Evolutionary conservation across 2,329 filamentous ascomycete genomes (phyloP).

Genomic region (Geosmithia putterillii): DNA sequence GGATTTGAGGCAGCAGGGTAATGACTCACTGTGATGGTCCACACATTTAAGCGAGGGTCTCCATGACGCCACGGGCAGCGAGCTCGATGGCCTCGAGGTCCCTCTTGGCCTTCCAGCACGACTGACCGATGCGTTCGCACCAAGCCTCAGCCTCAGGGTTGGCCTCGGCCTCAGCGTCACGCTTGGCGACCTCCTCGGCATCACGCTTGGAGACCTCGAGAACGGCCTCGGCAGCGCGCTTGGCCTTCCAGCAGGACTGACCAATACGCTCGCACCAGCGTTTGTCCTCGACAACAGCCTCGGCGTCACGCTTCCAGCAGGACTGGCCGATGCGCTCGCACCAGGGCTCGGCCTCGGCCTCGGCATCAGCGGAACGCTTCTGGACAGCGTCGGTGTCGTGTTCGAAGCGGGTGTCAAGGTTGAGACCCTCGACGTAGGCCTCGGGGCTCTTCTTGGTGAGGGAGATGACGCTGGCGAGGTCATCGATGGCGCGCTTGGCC

Average conservation of each 20-base stretch:
- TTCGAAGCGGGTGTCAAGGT: slow-evolving; percentile 12
- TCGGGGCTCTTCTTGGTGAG: slow-evolving; percentile 11
- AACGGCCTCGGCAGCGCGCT: slow-evolving; percentile 23
- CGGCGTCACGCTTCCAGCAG: slow-evolving; percentile 26
- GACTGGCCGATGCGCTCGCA: slow-evolving; percentile 22
- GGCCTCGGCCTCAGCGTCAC: slow-evolving; percentile 25
- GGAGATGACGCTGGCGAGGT: slow-evolving; percentile 23
- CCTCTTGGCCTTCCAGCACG: slow-evolving; percentile 18
- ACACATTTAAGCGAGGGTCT: slow-evolving; percentile 1
- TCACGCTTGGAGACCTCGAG: slow-evolving; percentile 20
- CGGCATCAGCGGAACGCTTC: slow-evolving; percentile 20
- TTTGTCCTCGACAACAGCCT: slow-evolving; percentile 13
- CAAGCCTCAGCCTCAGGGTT: slow-evolving; percentile 12
- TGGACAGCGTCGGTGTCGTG: slow-evolving; percentile 19
- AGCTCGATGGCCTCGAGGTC: slow-evolving; percentile 9
- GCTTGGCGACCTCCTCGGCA: slow-evolving; percentile 15
- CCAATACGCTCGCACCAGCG: slow-evolving; percentile 23
- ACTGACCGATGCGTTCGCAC: slow-evolving; percentile 11
- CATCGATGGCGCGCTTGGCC: slow-evolving; percentile 23
- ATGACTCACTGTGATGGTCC: not conserved
- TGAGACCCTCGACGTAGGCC: slow-evolving; percentile 18
- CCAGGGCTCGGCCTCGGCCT: slow-evolving; percentile 14
- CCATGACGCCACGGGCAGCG: slow-evolving; percentile 14
- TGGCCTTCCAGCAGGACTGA: slow-evolving; percentile 23
- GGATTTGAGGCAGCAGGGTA: too few relatives aligned